These are phyloP conservation scores for Scenedesmus sp. DNA, from an alignment of 163 green algal genomes.

Conservation along the genomic window DNA sequence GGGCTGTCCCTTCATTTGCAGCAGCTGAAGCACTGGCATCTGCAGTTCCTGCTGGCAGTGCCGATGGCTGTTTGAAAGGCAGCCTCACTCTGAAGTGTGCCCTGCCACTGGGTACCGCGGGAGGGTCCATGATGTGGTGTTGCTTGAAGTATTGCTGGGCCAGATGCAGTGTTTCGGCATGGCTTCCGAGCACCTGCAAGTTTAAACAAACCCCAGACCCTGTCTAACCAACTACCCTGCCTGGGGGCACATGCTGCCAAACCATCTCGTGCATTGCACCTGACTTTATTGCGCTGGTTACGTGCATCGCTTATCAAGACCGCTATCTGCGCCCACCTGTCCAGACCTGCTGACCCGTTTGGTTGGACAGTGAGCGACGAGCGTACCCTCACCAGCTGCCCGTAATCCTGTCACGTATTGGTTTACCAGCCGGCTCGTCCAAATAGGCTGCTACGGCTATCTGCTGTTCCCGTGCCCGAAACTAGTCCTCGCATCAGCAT, in stretches of 20 bases:
- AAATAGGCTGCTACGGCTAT: neutral
- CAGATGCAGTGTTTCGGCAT: neutral
- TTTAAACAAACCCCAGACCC: slow-evolving; percentile 9
- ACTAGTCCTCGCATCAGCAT: neutral
- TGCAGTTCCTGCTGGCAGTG: neutral
- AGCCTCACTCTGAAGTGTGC: neutral
- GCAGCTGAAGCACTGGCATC: neutral
- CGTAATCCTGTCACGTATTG: neutral
- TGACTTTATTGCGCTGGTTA: neutral
- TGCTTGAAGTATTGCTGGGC: neutral
- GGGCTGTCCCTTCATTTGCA: neutral
- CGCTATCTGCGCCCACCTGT: neutral
- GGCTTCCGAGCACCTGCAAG: neutral
- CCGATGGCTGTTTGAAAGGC: neutral
- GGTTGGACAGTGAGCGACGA: neutral
- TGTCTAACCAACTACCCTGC: neutral
- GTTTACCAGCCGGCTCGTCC: neutral
- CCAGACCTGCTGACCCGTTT: neutral
- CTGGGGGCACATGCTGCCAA: neutral
- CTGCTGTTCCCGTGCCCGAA: neutral
- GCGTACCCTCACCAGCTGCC: neutral
- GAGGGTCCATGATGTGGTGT: neutral
- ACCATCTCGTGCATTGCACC: neutral
- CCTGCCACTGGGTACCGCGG: slow-evolving; percentile 4
- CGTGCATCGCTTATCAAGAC: too few relatives aligned